Evolutionary conservation across 2,329 filamentous ascomycete genomes (phyloP), one percentile per base, ranked within the genome.

Genomic region (Hypoxylon sp.): DNA sequence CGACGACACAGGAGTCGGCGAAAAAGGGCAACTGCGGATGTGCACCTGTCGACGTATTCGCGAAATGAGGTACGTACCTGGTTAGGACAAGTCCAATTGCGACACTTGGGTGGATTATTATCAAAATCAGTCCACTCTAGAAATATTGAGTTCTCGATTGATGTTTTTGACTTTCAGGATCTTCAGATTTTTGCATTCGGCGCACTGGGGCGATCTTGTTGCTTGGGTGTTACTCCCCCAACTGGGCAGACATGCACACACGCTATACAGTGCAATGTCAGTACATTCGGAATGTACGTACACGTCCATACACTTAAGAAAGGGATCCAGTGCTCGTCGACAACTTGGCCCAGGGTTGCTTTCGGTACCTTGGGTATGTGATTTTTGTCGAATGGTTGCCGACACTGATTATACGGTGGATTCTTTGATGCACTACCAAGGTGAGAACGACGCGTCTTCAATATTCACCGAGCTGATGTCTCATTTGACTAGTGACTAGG

Each of bases 401-500:
- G 41, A 56, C 27, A 50, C 23, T 41, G 29, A 57, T 41, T 48
- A 60, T 52, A 54, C 32, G 34, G 41, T 47, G 27, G 46, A 62
- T 54, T 50, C 12, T 16, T 14, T 48, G 54, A 43, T 63, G 53
- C 61, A 53, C 48, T 50, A 23, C 12, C 30, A 39, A 30, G 21
- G 29, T 37, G 29, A 57, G 61, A 50, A 62, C 27, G 23, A 25
- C 51, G 30, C 63, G 47, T 67, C 60, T 64, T 67, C 47, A 12
- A 65, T 64, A 69, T 65, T 63, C 55, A 58, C 64, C 67, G 58
- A 52, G 19, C 41, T 48, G 12, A 45, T 11, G 30, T 48, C 37
- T 52, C 27, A 27, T 34, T 45, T 41, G 45, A 37, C 34, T 57
- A n/a, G n/a, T n/a, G n/a, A n/a, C n/a, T 41, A 9, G 39, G 39